Conservation (phyloP, 2,329 filamentous ascomycete genomes). For the Lachnellula occidentalis region DNA sequence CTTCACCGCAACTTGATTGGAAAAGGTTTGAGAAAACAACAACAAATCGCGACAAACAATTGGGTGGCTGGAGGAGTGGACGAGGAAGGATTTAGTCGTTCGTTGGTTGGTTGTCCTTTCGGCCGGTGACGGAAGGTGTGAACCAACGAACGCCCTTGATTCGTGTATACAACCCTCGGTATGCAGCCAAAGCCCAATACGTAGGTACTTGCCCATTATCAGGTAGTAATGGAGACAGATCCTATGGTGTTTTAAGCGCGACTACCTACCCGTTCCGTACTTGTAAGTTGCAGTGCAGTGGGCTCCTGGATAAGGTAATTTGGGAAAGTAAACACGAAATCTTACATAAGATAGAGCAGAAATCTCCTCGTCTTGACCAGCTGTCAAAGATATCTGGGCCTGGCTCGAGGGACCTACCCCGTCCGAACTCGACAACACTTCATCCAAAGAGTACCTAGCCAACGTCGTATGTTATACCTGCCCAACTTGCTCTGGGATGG, state of each 20-base stretch:
- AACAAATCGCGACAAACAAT: constrained; percentile 19
- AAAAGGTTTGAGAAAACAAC: constrained; percentile 9
- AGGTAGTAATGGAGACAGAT: too few relatives aligned
- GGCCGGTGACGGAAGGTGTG: not conserved
- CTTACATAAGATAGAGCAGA: not conserved
- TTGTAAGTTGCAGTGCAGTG: not conserved
- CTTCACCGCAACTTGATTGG: constrained; percentile 24
- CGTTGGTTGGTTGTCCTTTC: constrained; percentile 6
- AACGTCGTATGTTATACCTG: not conserved
- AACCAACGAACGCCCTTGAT: not conserved
- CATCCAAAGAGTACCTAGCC: not conserved
- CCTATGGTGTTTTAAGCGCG: not conserved
- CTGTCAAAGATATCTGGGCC: not conserved
- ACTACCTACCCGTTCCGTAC: not conserved
- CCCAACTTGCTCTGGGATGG: not conserved
- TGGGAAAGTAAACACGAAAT: not conserved
- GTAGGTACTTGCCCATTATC: too few relatives aligned
- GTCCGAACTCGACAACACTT: not conserved
- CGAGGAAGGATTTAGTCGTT: constrained; percentile 6
- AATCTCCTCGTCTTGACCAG: not conserved
- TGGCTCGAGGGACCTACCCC: not conserved
- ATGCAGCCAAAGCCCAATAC: not conserved
- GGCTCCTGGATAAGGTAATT: not conserved
- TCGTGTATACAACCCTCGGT: not conserved
- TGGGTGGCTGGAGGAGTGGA: constrained; percentile 12